A percentile compares a stretch with the other conserved stretches of the same genome.
Conservation (phyloP, 495 filamentous ascomycete genomes). For the Tirmania nivea region DNA sequence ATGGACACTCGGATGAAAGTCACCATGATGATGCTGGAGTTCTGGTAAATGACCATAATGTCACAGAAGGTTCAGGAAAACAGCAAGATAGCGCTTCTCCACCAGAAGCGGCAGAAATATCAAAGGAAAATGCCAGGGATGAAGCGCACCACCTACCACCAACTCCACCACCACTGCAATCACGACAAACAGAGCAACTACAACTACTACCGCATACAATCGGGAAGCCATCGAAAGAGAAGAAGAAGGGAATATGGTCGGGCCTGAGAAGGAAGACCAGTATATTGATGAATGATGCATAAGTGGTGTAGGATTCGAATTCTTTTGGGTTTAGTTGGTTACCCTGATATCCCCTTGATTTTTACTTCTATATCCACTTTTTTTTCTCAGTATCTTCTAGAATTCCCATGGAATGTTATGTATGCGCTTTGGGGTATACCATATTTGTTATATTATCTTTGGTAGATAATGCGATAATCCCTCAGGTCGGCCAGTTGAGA, state of each 20-base stretch:
- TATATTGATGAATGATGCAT: neutral
- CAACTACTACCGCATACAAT: neutral
- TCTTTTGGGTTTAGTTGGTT: too few species aligned
- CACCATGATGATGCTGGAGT: neutral
- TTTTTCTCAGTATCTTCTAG: too few species aligned
- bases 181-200: neutral
- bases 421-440: too few species aligned
- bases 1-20: neutral
- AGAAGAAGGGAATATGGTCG: neutral
- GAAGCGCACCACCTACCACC: neutral
- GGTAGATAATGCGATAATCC: too few species aligned
- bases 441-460: too few species aligned
- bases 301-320: too few species aligned
- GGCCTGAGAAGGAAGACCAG: neutral
- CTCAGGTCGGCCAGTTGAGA: too few species aligned
- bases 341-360: too few species aligned
- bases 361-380: too few species aligned
- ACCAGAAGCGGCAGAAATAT: neutral
- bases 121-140: neutral
- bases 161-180: neutral
- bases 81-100: neutral
- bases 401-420: too few species aligned
- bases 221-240: neutral
- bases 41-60: neutral
- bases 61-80: neutral